Evolutionary conservation across 2,329 filamentous ascomycete genomes (phyloP).

Genomic region (Westerdykella sp.): DNA sequence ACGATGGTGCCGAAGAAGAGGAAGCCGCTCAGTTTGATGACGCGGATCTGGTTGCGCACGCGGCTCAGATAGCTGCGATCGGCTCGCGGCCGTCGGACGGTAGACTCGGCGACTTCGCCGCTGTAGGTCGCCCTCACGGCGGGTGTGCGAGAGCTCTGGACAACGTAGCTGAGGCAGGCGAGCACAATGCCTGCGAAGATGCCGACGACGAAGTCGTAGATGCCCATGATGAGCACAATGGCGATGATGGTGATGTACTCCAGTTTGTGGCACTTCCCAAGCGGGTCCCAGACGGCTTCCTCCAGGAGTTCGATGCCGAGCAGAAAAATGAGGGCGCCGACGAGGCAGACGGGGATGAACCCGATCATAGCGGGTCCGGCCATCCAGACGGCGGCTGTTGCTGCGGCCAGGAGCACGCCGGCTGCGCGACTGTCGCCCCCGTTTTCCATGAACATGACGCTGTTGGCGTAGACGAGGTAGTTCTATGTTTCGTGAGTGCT

Average conservation of each 20-base stretch:
- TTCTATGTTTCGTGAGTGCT: conserved; percentile 51
- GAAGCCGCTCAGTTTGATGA: conserved; percentile 88
- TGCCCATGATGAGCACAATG: conserved; percentile 92
- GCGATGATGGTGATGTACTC: conserved; percentile 86
- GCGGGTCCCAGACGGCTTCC: conserved; percentile 83
- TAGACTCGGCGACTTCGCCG: conserved; percentile 82
- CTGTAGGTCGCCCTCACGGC: conserved; percentile 87
- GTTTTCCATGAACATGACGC: conserved; percentile 90
- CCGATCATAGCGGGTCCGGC: conserved; percentile 84
- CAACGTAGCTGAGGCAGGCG: conserved; percentile 83
- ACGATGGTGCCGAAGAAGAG: conserved; percentile 99
- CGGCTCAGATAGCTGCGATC: conserved; percentile 82
- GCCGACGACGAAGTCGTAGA: conserved; percentile 92
- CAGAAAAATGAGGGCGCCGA: conserved; percentile 89
- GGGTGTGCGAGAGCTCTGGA: conserved; percentile 84
- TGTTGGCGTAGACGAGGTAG: conserved; percentile 96
- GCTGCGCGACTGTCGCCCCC: conserved; percentile 83
- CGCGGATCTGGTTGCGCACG: conserved; percentile 79
- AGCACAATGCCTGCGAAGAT: conserved; percentile 88
- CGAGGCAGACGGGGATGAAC: conserved; percentile 94
- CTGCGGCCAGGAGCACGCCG: conserved; percentile 72
- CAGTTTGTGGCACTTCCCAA: conserved; percentile 76
- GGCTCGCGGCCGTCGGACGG: conserved; percentile 81
- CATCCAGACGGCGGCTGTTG: conserved; percentile 76
- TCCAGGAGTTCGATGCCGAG: conserved; percentile 86